Evolutionary conservation across 2,329 filamentous ascomycete species (phyloP).

Genomic region (Aspergillus viridinutans): DNA sequence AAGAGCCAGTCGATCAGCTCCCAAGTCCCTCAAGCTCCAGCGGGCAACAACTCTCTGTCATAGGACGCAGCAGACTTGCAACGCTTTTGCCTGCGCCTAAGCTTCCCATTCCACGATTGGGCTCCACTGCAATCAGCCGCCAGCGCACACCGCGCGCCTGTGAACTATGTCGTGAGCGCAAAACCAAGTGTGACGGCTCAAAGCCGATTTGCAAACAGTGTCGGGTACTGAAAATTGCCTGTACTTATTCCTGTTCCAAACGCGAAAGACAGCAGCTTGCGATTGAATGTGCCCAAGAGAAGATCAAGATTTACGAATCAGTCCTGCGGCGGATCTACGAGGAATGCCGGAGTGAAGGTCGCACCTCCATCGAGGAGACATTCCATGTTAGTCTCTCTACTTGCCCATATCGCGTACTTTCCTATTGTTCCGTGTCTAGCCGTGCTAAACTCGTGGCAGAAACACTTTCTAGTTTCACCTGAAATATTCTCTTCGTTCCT

Average conservation of each 20-base stretch:
- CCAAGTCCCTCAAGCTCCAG: too few species aligned
- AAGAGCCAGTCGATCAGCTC: too few species aligned
- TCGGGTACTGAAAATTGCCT: slow-evolving; percentile 3
- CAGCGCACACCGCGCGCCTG: slow-evolving; percentile 15
- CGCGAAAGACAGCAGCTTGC: slow-evolving; percentile 11
- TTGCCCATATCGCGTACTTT: neutral
- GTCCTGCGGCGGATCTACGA: slow-evolving; percentile 11
- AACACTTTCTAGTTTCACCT: slow-evolving; percentile 8
- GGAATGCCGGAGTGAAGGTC: neutral
- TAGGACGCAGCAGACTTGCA: neutral
- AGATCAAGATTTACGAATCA: slow-evolving; percentile 11
- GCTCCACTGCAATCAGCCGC: neutral
- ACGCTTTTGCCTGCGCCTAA: neutral
- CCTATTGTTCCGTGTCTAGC: neutral
- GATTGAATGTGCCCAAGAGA: slow-evolving; percentile 5
- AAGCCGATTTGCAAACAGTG: slow-evolving; percentile 14
- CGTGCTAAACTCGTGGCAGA: slow-evolving; percentile 1
- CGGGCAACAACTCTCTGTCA: too few species aligned
- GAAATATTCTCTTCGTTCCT: slow-evolving; percentile 11
- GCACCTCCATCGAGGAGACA: slow-evolving; percentile 8
- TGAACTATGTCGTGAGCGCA: slow-evolving; percentile 12
- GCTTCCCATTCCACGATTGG: slow-evolving; percentile 1
- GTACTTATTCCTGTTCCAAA: slow-evolving; percentile 14
- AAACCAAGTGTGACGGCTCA: slow-evolving; percentile 18
- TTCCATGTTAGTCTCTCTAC: slow-evolving; percentile 6